Base-by-base conservation (phyloP, 2,329 filamentous ascomycete species). In the Botryotinia globosa region DNA sequence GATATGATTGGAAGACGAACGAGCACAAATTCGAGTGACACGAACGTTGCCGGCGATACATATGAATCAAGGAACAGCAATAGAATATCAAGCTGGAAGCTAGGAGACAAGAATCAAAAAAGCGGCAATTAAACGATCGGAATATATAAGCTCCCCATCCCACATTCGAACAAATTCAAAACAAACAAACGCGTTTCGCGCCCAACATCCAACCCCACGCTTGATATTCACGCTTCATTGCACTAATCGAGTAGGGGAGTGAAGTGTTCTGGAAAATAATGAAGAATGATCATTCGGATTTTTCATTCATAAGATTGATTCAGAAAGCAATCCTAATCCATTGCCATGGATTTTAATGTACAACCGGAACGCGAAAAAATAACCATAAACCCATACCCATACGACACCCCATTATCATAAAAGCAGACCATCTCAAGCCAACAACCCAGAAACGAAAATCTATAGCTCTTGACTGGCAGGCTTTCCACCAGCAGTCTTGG, bases 381-480 rank as follows among this genome's bases (percentile, higher is more conserved):
- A 87, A 87, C 89, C 90, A 84, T 89, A 88, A 90, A 89, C 89
- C 90, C 89, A 89, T 88, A 90, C 91, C 89, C 89, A 88, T 84
- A 84, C 85, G 84, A 88, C 90, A 88, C 86, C 87, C 86, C 92
- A 92, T 92, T 90, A 91, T 94, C 90, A 84, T 83, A 77, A 81
- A 86, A 84, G 85, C 87, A 86, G 87, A 77, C 78, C 85, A 81
- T 86, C 85, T 86, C 85, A 85, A 85, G 83, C 85, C 78, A 81
- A 82, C 83, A 82, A 86, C 84, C 59, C 86, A 84, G 83, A 84
- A 85, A 86, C 84, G 80, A 80, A 81, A 80, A 81, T 86, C 89
- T 94, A 98, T 87, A 98, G 89, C 88, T 98, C 94, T 87, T 97
- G 94, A 87, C 94, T 97, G 80, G 90, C 88, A 83, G 90, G 91